phyloP scores from a whole-genome alignment of 179 eudicot genomes.

The Beta corolliflora region DNA sequence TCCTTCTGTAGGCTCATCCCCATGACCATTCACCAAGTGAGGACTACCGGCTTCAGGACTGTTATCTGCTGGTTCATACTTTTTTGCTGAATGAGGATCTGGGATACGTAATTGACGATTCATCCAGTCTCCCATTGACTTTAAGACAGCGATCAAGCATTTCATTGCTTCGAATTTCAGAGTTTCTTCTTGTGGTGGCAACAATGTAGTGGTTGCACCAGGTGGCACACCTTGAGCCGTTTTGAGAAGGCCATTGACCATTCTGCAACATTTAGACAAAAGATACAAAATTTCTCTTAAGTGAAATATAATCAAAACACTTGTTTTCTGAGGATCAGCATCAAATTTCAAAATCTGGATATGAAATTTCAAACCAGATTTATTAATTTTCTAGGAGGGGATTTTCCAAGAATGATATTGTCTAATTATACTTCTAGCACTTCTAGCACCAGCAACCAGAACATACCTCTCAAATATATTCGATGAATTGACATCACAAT shows the following conservation, averaged over 20 bases:
- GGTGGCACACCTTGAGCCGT: slow-evolving; percentile 99
- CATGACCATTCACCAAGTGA: slow-evolving; percentile 65
- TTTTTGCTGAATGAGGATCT: slow-evolving; percentile 70
- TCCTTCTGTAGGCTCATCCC: slow-evolving; percentile 70
- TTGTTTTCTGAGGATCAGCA: background rate
- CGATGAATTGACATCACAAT: slow-evolving; percentile 97
- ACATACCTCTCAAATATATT: slow-evolving; percentile 97
- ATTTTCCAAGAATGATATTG: background rate
- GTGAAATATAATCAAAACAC: background rate
- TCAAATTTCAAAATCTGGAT: background rate
- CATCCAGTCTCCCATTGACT: slow-evolving; percentile 98
- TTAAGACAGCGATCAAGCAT: slow-evolving; percentile 82
- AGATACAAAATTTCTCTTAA: background rate
- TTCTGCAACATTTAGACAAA: slow-evolving; percentile 53
- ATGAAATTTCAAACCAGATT: background rate
- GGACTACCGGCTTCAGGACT: slow-evolving; percentile 54
- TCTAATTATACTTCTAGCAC: background rate
- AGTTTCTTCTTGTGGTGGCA: slow-evolving; percentile 85
- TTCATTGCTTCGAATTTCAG: slow-evolving; percentile 97
- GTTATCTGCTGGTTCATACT: slow-evolving; percentile 50
- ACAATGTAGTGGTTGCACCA: slow-evolving; percentile 74
- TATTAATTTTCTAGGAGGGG: background rate
- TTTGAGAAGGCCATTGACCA: slow-evolving; percentile 99
- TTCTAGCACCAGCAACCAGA: background rate
- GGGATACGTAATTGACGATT: slow-evolving; percentile 89